phyloP scores from a whole-genome alignment of 345 rosid genomes.

The Cardamine chenopodiifolia region DNA sequence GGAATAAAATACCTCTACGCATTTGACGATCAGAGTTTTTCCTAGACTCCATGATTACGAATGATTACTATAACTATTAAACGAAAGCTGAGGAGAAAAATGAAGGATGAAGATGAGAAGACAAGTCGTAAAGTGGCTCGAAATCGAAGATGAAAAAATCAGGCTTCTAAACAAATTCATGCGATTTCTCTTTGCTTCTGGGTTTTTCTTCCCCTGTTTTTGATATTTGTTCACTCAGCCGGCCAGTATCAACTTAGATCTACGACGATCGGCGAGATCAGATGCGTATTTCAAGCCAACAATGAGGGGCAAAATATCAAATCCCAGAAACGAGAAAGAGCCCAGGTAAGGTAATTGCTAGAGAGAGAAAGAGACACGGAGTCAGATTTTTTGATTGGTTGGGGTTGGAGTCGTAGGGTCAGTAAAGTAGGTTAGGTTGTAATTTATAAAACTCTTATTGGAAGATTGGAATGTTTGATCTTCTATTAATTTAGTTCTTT shows the following conservation, averaged over 20 bases:
- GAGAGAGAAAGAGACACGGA: conserved; percentile 31
- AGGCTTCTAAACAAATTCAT: conserved; percentile 96
- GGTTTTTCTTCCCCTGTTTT: background rate
- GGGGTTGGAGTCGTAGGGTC: background rate
- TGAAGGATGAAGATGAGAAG: conserved; percentile 76
- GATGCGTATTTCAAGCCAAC: conserved; percentile 19
- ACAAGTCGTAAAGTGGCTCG: conserved; percentile 77
- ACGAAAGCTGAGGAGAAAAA: conserved; percentile 74
- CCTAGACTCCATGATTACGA: conserved; percentile 63
- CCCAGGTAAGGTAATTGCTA: background rate
- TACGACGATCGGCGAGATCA: conserved; percentile 28
- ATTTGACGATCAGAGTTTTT: conserved; percentile 75
- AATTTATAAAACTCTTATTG: background rate
- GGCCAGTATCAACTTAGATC: conserved; percentile 24
- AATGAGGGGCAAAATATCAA: background rate
- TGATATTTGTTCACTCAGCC: conserved; percentile 12
- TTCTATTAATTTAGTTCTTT: too few relatives aligned
- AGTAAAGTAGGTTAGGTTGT: conserved; percentile 18
- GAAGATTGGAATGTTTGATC: background rate
- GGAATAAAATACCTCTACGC: conserved; percentile 56
- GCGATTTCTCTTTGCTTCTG: conserved; percentile 55
- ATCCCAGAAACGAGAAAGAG: conserved; percentile 22
- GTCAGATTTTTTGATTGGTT: background rate
- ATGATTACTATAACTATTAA: conserved; percentile 28
- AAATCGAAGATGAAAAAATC: conserved; percentile 60